Evolutionary conservation across 345 rosid species (phyloP).

Genomic region (Euphorbia lathyris): DNA sequence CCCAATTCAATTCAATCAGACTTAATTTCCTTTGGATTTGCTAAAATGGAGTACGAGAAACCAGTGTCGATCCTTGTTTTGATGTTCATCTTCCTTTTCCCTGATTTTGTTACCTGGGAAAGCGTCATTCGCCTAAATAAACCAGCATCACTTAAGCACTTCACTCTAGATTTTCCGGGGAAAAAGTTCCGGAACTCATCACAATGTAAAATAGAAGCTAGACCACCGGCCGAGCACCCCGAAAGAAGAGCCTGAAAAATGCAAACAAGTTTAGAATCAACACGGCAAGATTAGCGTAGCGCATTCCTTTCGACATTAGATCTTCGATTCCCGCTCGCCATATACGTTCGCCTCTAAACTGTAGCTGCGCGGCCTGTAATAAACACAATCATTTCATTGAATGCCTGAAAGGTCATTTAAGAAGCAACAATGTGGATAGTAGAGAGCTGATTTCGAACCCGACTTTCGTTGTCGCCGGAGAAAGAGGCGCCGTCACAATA

Average conservation of each 20-base stretch:
- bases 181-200: constrained; percentile 79
- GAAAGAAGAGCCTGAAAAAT: constrained; percentile 78
- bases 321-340: constrained; percentile 88
- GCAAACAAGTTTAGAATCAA: background rate
- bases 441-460: constrained; percentile 40
- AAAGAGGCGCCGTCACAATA: constrained; percentile 98
- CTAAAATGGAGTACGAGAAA: no score
- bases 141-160: constrained; percentile 98
- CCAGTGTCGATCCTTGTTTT: no score
- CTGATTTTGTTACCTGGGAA: no score
- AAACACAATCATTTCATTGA: constrained; percentile 12
- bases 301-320: constrained; percentile 82
- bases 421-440: background rate
- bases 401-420: background rate
- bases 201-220: constrained; percentile 83
- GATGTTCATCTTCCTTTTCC: no score
- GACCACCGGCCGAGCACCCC: constrained; percentile 95
- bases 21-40: no score
- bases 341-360: constrained; percentile 91
- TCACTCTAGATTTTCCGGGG: constrained; percentile 62
- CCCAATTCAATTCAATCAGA: no score
- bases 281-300: constrained; percentile 39
- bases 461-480: constrained; percentile 63
- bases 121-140: no score
- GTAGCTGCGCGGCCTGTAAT: constrained; percentile 76